These are phyloP conservation scores for Martensiomyces pterosporus DNA, from an alignment of 192 early-diverging fungal genomes.

Conservation along the genomic window DNA sequence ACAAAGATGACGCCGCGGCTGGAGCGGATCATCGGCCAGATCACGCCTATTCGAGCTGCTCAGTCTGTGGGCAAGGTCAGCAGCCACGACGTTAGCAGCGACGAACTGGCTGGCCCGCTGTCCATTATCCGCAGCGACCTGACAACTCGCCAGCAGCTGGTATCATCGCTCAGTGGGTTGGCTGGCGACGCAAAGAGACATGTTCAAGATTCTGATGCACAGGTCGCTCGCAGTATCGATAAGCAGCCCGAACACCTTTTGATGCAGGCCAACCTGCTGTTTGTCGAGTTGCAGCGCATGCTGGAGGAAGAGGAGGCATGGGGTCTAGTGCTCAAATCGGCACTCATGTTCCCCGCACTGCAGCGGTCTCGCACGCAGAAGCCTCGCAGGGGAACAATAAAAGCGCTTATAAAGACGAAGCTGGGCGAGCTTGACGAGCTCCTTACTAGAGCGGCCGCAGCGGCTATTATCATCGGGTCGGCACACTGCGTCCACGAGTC, in stretches of 20 bases:
- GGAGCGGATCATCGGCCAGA: slow-evolving; percentile 13
- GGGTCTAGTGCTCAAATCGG: slow-evolving; percentile 16
- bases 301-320: slow-evolving; percentile 7
- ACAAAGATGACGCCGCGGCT: slow-evolving; percentile 10
- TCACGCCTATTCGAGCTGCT: not conserved
- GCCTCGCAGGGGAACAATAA: slow-evolving; percentile 26
- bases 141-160: slow-evolving; percentile 11
- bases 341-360: slow-evolving; percentile 27
- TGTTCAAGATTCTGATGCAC: not conserved
- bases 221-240: slow-evolving; percentile 15
- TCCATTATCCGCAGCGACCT: slow-evolving; percentile 24
- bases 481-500: slow-evolving; percentile 32
- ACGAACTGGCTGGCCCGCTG: not conserved
- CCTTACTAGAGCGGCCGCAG: slow-evolving; percentile 8
- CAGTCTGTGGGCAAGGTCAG: not conserved
- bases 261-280: slow-evolving; percentile 23
- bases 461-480: slow-evolving; percentile 28
- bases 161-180: slow-evolving; percentile 4
- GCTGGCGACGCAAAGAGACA: not conserved
- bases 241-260: slow-evolving; percentile 25
- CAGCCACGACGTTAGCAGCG: not conserved
- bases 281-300: slow-evolving; percentile 20
- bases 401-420: slow-evolving; percentile 14
- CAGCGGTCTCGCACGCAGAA: slow-evolving; percentile 11
- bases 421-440: slow-evolving; percentile 24